A percentile compares a stretch with the other conserved stretches of the same genome.
Conservation (phyloP, 345 rosid species). For the Pugionium dolabratum region DNA sequence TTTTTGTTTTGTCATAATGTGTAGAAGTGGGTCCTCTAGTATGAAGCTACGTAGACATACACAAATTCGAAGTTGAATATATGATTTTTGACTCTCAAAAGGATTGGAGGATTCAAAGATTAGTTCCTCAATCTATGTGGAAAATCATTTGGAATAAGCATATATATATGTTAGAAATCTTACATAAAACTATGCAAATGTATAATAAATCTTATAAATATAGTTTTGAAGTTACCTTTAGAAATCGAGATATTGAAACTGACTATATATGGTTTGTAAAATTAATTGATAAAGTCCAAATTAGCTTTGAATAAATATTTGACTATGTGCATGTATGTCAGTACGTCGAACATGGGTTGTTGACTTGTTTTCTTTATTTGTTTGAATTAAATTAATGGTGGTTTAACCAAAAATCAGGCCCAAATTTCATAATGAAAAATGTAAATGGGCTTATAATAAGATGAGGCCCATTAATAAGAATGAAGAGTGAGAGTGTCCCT, state of each 20-base stretch:
- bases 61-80: constrained; percentile 1
- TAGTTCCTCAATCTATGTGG: too few species aligned
- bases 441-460: constrained; percentile 9
- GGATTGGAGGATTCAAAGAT: too few species aligned
- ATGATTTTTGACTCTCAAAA: too few species aligned
- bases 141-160: too few species aligned
- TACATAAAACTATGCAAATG: too few species aligned
- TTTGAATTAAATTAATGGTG: neutral
- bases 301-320: constrained; percentile 18
- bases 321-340: constrained; percentile 30
- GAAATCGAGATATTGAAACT: neutral
- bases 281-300: constrained; percentile 8
- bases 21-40: constrained; percentile 4
- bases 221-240: too few species aligned
- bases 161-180: too few species aligned
- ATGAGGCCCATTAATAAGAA: neutral
- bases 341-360: constrained; percentile 31
- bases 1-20: constrained; percentile 18
- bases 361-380: constrained; percentile 6
- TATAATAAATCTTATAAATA: too few species aligned
- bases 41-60: constrained; percentile 23
- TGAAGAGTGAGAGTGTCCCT: constrained; percentile 6
- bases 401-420: constrained; percentile 6
- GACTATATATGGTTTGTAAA: neutral
- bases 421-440: neutral